These are phyloP conservation scores for Pseudogymnoascus sp. DNA, from an alignment of 2,329 filamentous ascomycete species.

Conservation along the genomic window DNA sequence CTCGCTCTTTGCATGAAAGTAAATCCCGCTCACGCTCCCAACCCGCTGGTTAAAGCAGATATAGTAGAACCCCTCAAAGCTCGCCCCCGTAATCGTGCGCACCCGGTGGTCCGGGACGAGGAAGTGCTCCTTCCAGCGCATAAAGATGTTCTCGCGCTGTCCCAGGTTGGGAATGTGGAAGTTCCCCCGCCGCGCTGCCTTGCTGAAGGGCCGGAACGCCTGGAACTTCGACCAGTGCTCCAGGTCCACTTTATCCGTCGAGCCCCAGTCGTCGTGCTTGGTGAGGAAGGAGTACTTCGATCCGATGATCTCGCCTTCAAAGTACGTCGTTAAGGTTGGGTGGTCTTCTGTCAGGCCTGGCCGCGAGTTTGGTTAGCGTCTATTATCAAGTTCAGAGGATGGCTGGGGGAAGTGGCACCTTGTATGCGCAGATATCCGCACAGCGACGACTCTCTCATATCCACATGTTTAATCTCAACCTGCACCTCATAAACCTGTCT, in stretches of 20 bases:
- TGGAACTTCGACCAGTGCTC: conserved; percentile 89
- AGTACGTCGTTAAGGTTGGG: conserved; percentile 95
- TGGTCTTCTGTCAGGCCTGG: conserved; percentile 89
- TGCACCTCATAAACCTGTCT: conserved; percentile 90
- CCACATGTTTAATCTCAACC: conserved; percentile 94
- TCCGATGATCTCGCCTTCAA: conserved; percentile 96
- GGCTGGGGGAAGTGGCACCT: conserved; percentile 47
- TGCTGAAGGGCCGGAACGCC: conserved; percentile 70
- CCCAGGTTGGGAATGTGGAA: conserved; percentile 61
- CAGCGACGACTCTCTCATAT: conserved; percentile 87
- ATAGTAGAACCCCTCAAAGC: conserved; percentile 98
- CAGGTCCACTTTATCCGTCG: conserved; percentile 82
- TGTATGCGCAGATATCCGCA: conserved; percentile 94
- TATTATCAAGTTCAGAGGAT: conserved; percentile 5
- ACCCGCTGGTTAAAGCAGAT: conserved; percentile 95
- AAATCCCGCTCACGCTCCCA: conserved; percentile 84
- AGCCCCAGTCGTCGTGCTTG: conserved; percentile 83
- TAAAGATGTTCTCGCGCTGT: conserved; percentile 85
- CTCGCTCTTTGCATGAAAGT: conserved; percentile 97
- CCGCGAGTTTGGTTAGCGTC: conserved; percentile 10
- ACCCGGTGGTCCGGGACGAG: conserved; percentile 92
- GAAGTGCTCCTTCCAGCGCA: conserved; percentile 99
- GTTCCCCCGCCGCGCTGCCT: conserved; percentile 50
- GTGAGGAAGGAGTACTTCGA: conserved; percentile 92
- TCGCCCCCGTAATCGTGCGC: conserved; percentile 83